These are phyloP conservation scores for Globisporangium abappressorium DNA, from an alignment of 352 stramenopile species.

Conservation along the genomic window DNA sequence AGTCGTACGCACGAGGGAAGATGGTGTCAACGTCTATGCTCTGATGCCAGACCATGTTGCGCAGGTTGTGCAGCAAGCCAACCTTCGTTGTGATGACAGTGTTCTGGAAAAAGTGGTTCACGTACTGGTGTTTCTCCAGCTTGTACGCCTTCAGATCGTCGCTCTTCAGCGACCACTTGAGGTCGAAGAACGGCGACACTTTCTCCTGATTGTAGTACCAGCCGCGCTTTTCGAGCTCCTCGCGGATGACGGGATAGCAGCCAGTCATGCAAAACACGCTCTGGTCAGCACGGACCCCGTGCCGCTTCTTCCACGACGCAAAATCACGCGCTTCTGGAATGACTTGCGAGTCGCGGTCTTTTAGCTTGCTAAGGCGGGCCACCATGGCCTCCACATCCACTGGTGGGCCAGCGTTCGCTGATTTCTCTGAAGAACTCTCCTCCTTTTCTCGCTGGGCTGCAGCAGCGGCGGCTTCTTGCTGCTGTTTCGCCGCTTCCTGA, in stretches of 20 bases:
- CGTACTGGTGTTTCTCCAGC: constrained; percentile 83
- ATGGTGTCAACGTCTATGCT: constrained; percentile 76
- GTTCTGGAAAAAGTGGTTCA: constrained; percentile 92
- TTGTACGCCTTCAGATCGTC: constrained; percentile 78
- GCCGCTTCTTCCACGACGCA: constrained; percentile 87
- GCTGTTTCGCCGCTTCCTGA: constrained; percentile 44
- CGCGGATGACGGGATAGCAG: constrained; percentile 90
- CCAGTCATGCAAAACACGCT: constrained; percentile 91
- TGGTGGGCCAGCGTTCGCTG: constrained; percentile 15
- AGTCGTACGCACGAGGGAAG: constrained; percentile 89
- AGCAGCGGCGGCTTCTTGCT: constrained; percentile 39
- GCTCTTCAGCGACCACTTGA: constrained; percentile 91
- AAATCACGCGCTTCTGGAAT: constrained; percentile 79
- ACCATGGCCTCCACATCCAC: constrained; percentile 70
- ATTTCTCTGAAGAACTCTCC: constrained; percentile 22
- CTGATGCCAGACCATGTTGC: constrained; percentile 76
- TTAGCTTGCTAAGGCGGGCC: constrained; percentile 71
- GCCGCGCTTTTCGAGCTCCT: constrained; percentile 84
- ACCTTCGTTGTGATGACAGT: constrained; percentile 92
- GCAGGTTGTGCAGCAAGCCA: constrained; percentile 84
- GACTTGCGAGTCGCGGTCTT: constrained; percentile 61
- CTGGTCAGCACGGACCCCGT: constrained; percentile 67
- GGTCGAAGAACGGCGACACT: constrained; percentile 85
- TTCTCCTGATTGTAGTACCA: constrained; percentile 89
- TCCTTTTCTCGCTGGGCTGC: constrained; percentile 31